Percentiles rank a stretch among this genome's conserved stretches.
phyloP scores from a whole-genome alignment of 2,329 filamentous ascomycete species.

The Ilyonectria destructans region DNA sequence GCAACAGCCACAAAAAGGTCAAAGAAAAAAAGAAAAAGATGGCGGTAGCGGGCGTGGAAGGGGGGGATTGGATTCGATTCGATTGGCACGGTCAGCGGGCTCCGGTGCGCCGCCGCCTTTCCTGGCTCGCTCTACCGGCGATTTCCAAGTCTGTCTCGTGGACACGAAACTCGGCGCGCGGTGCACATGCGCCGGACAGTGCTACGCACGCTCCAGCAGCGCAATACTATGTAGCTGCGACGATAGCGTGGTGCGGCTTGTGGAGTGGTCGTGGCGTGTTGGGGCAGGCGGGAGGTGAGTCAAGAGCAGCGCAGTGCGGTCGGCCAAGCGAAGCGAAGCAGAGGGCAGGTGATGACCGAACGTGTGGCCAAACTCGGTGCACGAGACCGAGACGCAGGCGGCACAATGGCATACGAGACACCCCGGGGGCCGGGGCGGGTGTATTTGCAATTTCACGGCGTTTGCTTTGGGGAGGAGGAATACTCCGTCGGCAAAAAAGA shows the following conservation, averaged over 20 bases:
- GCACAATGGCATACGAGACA: not conserved
- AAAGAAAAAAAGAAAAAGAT: not conserved
- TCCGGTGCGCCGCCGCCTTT: not conserved
- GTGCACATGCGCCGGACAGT: not conserved
- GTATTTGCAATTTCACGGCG: conserved; percentile 8
- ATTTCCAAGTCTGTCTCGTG: conserved; percentile 1
- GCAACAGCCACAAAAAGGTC: not conserved
- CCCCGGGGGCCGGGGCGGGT: not conserved
- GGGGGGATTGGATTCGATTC: not conserved
- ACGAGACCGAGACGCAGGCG: not conserved
- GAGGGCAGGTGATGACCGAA: not conserved
- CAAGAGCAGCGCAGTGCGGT: not conserved
- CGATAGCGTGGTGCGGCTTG: conserved; percentile 1
- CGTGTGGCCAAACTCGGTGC: not conserved
- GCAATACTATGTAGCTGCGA: not conserved
- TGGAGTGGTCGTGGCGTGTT: conserved; percentile 2
- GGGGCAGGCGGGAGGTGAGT: not conserved
- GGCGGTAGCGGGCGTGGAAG: not conserved
- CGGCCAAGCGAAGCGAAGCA: not conserved
- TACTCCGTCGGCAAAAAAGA: not conserved
- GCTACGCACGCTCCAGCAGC: not conserved
- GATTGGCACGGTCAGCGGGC: not conserved
- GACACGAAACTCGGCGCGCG: not conserved
- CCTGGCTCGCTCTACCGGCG: not conserved
- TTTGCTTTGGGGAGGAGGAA: not conserved